Base-by-base conservation (phyloP, 2,329 filamentous ascomycete genomes). In the Aspergillus hiratsukae region DNA sequence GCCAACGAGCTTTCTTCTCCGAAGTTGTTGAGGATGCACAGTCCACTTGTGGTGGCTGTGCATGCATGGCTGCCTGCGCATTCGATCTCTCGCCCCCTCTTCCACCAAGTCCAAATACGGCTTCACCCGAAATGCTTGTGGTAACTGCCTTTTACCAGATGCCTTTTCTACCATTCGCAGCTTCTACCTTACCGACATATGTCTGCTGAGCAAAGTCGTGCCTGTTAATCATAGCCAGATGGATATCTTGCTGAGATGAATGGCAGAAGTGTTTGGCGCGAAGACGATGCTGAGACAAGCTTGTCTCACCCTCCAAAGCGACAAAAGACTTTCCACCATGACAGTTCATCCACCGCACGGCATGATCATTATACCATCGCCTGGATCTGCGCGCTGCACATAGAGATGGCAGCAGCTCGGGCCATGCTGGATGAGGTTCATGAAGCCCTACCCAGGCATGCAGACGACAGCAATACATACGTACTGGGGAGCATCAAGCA, bases 371-470 rank as follows among this genome's bases (percentile, higher is more conserved):
- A 61, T 23, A 63, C 60, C 3, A 51, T 64, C 17, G 63, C 45
- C 14, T 61, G 62, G 53, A 61, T 65, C 21, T 65, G 63, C 29
- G 55, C 57, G 6, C 52, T 65, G 27, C 21, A 43, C 3, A 50
- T 58, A 19, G 63, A 65, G 37, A 52, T 60, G 50, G 49, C 57
- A n/a, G 58, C 60, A n/a, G 62, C 61, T 25, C 28, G 49, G 3
- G 52, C 52, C 5, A 55, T 65, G 58, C 48, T 66, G 3, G 58
- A 64, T 37, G 46, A 60, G 10, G 28, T 35, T 17, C 58, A 63
- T 23, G 4, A 46, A 23, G 10, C 27, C 4, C 21, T 54, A 11
- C 51, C 52, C 2, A 17, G 10, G 5, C 1, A 25, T 11, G 14
- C 21, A 35, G 43, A 25, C 9, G 63, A 62, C 46, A 49, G 17